Conservation (phyloP, 306 rosid species). For the Cicer bijugum region DNA sequence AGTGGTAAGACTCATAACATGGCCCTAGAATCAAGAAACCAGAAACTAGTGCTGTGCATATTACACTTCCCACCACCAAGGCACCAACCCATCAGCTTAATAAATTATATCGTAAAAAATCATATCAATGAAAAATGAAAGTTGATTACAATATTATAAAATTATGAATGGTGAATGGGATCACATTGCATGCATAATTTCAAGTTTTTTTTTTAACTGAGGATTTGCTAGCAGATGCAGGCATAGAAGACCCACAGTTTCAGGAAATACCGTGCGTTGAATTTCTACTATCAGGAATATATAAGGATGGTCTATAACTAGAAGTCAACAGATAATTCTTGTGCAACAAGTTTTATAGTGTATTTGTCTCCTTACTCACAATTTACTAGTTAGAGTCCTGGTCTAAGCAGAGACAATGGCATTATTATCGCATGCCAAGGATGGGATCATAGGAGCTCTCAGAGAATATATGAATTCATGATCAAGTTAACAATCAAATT, state of each 20-base stretch:
- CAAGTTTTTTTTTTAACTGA: not conserved
- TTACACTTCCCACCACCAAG: slow-evolving; percentile 25
- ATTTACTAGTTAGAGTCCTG: not conserved
- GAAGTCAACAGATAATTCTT: slow-evolving; percentile 2
- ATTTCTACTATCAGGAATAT: not conserved
- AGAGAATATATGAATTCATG: not conserved
- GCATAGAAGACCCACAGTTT: not conserved
- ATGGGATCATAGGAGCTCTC: not conserved
- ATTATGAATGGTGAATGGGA: not conserved
- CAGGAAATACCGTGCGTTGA: not conserved
- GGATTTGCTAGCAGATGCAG: slow-evolving; percentile 22
- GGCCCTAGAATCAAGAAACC: slow-evolving; percentile 22
- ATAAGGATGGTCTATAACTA: not conserved
- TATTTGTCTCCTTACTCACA: not conserved
- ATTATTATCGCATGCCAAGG: not conserved
- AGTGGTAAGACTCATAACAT: not conserved
- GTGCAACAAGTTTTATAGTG: not conserved
- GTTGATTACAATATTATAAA: not conserved
- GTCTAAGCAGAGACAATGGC: not conserved
- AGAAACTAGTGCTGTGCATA: slow-evolving; percentile 13
- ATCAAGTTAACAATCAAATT: not conserved
- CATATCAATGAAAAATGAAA: slow-evolving; percentile 25
- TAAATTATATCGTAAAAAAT: slow-evolving; percentile 16
- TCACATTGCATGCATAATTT: not conserved
- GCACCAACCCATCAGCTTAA: slow-evolving; percentile 3